Evolutionary conservation across 2,329 filamentous ascomycete genomes (phyloP), one percentile per base, ranked within the genome.

Genomic region (Dactylonectria estremocensis): DNA sequence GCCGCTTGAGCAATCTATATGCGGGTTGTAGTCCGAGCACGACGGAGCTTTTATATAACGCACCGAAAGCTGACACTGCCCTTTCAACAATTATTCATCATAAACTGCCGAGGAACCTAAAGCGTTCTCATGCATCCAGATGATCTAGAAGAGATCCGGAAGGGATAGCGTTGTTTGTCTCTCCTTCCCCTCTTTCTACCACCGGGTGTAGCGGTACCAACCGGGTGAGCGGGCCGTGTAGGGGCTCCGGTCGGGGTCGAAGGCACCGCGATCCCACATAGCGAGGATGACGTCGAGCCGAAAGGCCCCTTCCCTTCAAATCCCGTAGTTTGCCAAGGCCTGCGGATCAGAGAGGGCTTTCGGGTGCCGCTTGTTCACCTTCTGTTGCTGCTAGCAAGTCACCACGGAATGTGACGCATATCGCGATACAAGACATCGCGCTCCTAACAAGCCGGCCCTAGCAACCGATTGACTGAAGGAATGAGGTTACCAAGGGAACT

Each of bases 271-370:
- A 3, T 11, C 20, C 57, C 20, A 56, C 45, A 66, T 66, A 4
- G 50, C 11, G 1, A 66, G 28, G 18, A 66, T 52, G 16, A 37
- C 9, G 46, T 61, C 45, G 13, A 62, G 57, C 22, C 35, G 13
- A 22, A 62, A 48, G 4, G 53, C 62, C 0, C 31, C 58, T 13
- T 66, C 64, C 18, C 62, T 66, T 9, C 18, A 11, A 20, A 66
- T 45, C 3, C 43, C 18, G 16, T 55, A 66, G 50, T 61, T 61
- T 6, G 3, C 5, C 18, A 55, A 33, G 9, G 22, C 3, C 20
- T 48, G 20, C 1, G 20, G 24, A 24, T 40, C 35, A 8, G 49
- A 22, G 33, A 54, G 35, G 14, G 50, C 50, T n/a, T 18, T 20
- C 14, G 37, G 28, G 37, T 54, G 50, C 43, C 10, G 43, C 16